Evolutionary conservation across 352 stramenopile genomes (phyloP).

Genomic region (Halophytophthora polymorphica): DNA sequence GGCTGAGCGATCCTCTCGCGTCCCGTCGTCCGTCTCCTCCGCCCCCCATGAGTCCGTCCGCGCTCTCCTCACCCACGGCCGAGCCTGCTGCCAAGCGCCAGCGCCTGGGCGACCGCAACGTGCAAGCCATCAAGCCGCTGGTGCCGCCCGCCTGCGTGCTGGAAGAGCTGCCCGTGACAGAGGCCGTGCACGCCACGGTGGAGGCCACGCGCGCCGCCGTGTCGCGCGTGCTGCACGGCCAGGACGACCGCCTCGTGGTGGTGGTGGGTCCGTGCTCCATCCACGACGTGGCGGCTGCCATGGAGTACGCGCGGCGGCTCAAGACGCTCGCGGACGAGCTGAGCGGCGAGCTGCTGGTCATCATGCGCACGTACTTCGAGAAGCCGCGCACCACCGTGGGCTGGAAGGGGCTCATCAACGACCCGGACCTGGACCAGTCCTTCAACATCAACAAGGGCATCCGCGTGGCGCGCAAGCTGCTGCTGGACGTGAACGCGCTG

Average conservation of each 20-base stretch:
- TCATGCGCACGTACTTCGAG: constrained; percentile 89
- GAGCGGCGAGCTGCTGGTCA: constrained; percentile 63
- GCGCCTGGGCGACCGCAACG: constrained; percentile 68
- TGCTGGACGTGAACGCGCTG: constrained; percentile 80
- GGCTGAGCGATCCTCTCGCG: no score
- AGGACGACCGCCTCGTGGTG: constrained; percentile 70
- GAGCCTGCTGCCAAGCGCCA: constrained; percentile 54
- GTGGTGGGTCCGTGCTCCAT: constrained; percentile 83
- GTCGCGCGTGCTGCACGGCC: constrained; percentile 54
- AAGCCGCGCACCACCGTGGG: constrained; percentile 82
- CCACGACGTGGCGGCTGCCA: constrained; percentile 68
- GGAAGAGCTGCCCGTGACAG: constrained; percentile 71
- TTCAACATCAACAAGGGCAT: constrained; percentile 91
- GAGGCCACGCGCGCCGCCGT: constrained; percentile 47
- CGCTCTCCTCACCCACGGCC: no score
- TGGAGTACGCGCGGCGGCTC: constrained; percentile 70
- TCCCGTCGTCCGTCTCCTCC: no score
- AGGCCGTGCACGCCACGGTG: constrained; percentile 65
- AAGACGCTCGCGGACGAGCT: constrained; percentile 55
- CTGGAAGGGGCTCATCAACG: constrained; percentile 87
- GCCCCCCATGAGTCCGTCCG: no score
- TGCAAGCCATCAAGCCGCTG: constrained; percentile 67
- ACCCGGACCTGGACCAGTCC: constrained; percentile 76
- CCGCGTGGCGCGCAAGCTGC: constrained; percentile 74
- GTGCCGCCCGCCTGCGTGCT: constrained; percentile 66